These are phyloP conservation scores for Metarhizium brunneum DNA, from an alignment of 2,329 filamentous ascomycete genomes.

Conservation along the genomic window DNA sequence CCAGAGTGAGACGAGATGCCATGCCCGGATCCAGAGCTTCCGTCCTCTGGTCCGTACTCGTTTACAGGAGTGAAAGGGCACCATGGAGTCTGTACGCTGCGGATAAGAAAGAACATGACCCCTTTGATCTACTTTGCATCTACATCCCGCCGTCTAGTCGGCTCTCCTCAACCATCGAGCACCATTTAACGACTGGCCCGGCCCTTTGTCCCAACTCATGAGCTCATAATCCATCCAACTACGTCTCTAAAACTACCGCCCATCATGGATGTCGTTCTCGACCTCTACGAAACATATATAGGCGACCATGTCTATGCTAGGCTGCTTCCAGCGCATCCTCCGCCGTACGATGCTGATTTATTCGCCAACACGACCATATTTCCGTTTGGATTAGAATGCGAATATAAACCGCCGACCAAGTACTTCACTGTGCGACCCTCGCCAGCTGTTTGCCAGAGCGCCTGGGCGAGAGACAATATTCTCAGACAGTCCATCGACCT, in stretches of 20 bases:
- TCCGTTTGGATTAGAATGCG: conserved; percentile 46
- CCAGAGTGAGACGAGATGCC: not conserved
- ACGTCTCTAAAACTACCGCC: not conserved
- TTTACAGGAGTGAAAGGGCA: not conserved
- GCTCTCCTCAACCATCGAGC: not conserved
- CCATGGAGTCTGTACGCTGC: not conserved
- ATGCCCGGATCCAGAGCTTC: not conserved
- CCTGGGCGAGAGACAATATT: conserved; percentile 67
- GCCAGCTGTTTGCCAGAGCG: conserved; percentile 69
- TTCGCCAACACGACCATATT: conserved; percentile 45
- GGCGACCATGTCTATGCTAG: conserved; percentile 72
- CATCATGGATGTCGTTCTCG: conserved; percentile 86
- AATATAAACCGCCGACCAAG: conserved; percentile 63
- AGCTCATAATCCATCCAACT: not conserved
- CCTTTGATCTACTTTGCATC: no score
- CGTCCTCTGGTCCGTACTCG: no score
- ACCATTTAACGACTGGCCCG: not conserved
- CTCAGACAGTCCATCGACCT: conserved; percentile 66
- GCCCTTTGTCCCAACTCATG: no score
- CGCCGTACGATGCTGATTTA: conserved; percentile 42
- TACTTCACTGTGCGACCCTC: conserved; percentile 63
- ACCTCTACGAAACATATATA: conserved; percentile 70
- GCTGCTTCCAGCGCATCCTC: conserved; percentile 49
- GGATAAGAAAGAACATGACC: no score
- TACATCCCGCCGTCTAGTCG: not conserved